Evolutionary conservation across 176 grass and related monocot genomes (phyloP), one percentile per base, ranked within the genome.

Genomic region (Musa itinerans): DNA sequence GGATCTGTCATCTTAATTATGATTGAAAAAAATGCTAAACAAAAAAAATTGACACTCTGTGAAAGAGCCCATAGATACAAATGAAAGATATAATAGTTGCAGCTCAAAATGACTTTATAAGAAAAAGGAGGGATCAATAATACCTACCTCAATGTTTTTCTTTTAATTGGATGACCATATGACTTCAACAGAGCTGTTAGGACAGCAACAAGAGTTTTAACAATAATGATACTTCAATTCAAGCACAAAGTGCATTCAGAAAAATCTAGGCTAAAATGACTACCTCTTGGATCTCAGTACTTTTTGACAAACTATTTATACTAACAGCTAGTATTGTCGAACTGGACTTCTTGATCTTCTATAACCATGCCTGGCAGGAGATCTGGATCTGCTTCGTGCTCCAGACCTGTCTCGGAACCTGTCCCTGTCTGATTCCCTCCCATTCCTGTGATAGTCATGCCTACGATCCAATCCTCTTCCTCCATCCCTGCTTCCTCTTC

Each of bases 111-210:
- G 74, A 53, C 63, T 54, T 73, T 68, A 71, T 29, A 78, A 79
- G 58, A 64, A 79, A 76, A 79, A 74, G 71, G 73, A 85, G 82
- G 52, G 74, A 81, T 65, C 83, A 78, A 68, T 66, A 10, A 77
- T 88, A 90, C 93, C 93, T 90, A 93, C 93, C 93, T 90, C 84
- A 86, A 74, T 71, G 81, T 78, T 85, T 85, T 84, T 79, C 85
- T 76, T 88, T 82, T 86, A 96, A 90, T 80, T 84, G 78, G 76
- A 81, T 92, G 63, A 75, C 67, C 78, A 56, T 74, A 86, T 55
- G 84, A 76, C 88, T 90, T 87, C 87, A 88, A 92, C 83, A 87
- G 65, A 81, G 86, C 90, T 97, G 93, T 83, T 92, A 87, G 78
- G 88, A 84, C 62, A 97, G 71, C 75, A 61, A 88, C 50, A 74